These are phyloP conservation scores for Globisporangium yorkense DNA, from an alignment of 352 stramenopile species.

Conservation along the genomic window DNA sequence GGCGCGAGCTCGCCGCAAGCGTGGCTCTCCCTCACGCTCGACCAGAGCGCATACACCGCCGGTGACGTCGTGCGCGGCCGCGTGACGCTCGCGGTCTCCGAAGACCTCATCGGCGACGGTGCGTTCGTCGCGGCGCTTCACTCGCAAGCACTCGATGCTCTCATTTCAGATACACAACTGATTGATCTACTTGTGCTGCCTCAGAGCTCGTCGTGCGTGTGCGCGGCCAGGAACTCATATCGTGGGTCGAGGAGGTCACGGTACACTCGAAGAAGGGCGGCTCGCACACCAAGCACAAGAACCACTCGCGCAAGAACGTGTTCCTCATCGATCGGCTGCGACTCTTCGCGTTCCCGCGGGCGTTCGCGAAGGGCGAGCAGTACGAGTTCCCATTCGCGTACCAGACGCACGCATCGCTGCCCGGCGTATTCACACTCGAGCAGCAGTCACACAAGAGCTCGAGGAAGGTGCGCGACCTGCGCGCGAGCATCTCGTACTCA, in stretches of 20 bases:
- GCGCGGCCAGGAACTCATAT: conserved; percentile 7
- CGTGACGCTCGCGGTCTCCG: conserved; percentile 6
- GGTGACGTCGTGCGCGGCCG: conserved; percentile 10
- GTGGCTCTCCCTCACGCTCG: conserved; percentile 6
- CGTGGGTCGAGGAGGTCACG: conserved; percentile 3
- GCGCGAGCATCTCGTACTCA: conserved; percentile 10
- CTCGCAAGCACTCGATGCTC: not conserved
- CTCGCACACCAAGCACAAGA: conserved; percentile 4
- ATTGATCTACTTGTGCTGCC: not conserved
- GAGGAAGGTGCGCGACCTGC: conserved; percentile 2
- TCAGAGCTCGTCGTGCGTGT: conserved; percentile 8
- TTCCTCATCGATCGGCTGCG: conserved; percentile 12
- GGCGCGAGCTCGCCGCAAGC: not conserved
- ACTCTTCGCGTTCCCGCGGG: conserved; percentile 17
- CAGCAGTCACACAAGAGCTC: not conserved
- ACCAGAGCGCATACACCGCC: conserved; percentile 10
- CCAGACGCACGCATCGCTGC: conserved; percentile 15
- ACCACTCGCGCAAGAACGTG: conserved; percentile 6
- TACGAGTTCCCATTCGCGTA: conserved; percentile 23
- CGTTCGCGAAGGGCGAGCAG: conserved; percentile 8
- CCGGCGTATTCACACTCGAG: conserved; percentile 9
- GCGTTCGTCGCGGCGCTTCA: not conserved
- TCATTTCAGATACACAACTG: not conserved
- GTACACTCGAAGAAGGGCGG: conserved; percentile 1
- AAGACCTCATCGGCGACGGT: conserved; percentile 9